Percentiles rank a stretch among this genome's conserved stretches.
phyloP scores from a whole-genome alignment of 768 basidiomycete species.

The Lentinus brumalis region DNA sequence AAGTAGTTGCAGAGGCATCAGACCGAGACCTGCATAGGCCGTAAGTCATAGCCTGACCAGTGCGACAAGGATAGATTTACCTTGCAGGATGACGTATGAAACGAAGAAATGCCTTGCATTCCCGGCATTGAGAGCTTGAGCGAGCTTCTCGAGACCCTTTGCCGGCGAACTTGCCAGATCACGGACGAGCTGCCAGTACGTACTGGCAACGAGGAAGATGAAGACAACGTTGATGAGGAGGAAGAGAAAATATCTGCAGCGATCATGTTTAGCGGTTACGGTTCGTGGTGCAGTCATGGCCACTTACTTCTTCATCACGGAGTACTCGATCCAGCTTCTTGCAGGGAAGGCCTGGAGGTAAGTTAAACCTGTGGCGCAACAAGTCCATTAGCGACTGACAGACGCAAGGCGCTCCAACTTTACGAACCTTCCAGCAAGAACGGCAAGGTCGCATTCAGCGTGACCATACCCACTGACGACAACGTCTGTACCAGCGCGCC shows the following conservation, averaged over 20 bases:
- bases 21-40: constrained; percentile 64
- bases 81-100: constrained; percentile 84
- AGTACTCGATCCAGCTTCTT: constrained; percentile 92
- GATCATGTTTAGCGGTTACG: not conserved
- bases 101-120: constrained; percentile 83
- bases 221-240: constrained; percentile 91
- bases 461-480: constrained; percentile 88
- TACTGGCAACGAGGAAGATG: constrained; percentile 89
- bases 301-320: constrained; percentile 84
- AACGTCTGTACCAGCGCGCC: constrained; percentile 92
- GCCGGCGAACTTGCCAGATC: constrained; percentile 93
- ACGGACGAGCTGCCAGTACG: constrained; percentile 87
- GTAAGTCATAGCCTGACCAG: not conserved
- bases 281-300: not conserved
- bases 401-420: not conserved
- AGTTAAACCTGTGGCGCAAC: constrained; percentile 53
- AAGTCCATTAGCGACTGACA: constrained; percentile 1
- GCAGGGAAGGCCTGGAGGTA: constrained; percentile 92
- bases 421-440: constrained; percentile 82
- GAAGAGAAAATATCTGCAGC: constrained; percentile 86
- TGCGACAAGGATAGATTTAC: constrained; percentile 32
- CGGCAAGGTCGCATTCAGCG: constrained; percentile 85
- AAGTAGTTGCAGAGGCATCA: constrained; percentile 94
- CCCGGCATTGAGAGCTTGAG: constrained; percentile 77
- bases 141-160: constrained; percentile 92